Conservation (phyloP, 306 rosid genomes). For the Echinosophora koreensis region DNA sequence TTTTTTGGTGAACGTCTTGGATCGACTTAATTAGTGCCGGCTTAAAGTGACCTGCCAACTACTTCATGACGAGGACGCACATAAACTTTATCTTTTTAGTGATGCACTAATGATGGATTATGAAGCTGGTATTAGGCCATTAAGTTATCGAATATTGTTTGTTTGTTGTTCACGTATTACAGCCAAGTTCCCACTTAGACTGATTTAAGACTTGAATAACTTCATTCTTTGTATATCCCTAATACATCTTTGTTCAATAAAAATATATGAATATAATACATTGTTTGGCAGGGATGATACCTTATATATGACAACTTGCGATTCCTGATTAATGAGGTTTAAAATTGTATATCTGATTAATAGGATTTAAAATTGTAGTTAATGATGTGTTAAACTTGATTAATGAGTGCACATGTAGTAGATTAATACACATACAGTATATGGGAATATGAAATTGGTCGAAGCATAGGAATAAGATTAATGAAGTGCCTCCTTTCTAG, state of each 20-base stretch:
- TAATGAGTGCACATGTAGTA: too few relatives aligned
- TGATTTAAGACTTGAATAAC: neutral
- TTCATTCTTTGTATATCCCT: neutral
- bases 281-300: neutral
- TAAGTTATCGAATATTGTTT: conserved; percentile 15
- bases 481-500: too few relatives aligned
- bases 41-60: conserved; percentile 48
- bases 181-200: conserved; percentile 13
- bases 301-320: too few relatives aligned
- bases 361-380: too few relatives aligned
- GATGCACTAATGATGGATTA: conserved; percentile 37
- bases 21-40: conserved; percentile 22
- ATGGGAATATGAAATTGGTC: neutral
- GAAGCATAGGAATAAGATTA: neutral
- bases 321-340: too few relatives aligned
- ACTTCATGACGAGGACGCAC: conserved; percentile 27
- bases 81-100: conserved; percentile 39
- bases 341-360: too few relatives aligned
- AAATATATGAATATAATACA: too few relatives aligned
- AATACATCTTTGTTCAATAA: neutral
- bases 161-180: conserved; percentile 39
- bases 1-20: too few relatives aligned
- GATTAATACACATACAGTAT: too few relatives aligned
- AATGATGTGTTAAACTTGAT: too few relatives aligned
- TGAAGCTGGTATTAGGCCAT: conserved; percentile 33